Conservation (phyloP, 116 monocot genomes). For the Cymodocea nodosa region DNA sequence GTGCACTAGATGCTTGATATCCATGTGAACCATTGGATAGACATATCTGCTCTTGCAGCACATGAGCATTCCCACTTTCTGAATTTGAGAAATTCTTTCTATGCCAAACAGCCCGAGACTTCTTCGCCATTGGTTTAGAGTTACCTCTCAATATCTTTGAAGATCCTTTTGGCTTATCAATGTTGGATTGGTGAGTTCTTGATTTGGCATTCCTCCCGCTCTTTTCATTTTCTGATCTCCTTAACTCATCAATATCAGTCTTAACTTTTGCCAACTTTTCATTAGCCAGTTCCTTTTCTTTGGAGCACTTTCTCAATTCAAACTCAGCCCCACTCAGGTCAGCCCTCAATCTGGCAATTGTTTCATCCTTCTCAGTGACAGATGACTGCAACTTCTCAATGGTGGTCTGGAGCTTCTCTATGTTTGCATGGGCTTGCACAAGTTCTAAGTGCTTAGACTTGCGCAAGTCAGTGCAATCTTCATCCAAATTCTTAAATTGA, state of each 20-base stretch:
- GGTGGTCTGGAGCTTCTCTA: slow-evolving; percentile 32
- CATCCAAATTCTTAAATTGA: slow-evolving; percentile 72
- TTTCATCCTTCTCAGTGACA: slow-evolving; percentile 29
- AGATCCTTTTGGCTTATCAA: background rate
- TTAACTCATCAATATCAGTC: slow-evolving; percentile 19
- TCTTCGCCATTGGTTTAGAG: background rate
- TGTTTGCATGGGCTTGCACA: slow-evolving; percentile 34
- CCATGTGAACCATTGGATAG: background rate
- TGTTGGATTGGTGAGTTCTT: background rate
- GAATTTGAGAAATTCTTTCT: too few species aligned
- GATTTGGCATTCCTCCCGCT: slow-evolving; percentile 28
- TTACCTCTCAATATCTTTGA: slow-evolving; percentile 1
- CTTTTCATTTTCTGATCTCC: slow-evolving; percentile 24
- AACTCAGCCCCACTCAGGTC: slow-evolving; percentile 17
- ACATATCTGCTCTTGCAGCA: background rate
- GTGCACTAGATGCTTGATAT: background rate
- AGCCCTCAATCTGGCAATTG: slow-evolving; percentile 27
- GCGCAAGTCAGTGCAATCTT: slow-evolving; percentile 26
- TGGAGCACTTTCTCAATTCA: slow-evolving; percentile 13
- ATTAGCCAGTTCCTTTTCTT: slow-evolving; percentile 23
- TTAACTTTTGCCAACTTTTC: slow-evolving; percentile 23
- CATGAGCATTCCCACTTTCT: background rate
- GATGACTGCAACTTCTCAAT: slow-evolving; percentile 27
- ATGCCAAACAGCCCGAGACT: background rate
- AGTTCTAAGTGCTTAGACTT: slow-evolving; percentile 27